A percentile compares a stretch with the other conserved stretches of the same genome.
These are phyloP conservation scores for Sungouiozyma ichnusensis DNA, from an alignment of 805 yeast species.

Conservation along the genomic window DNA sequence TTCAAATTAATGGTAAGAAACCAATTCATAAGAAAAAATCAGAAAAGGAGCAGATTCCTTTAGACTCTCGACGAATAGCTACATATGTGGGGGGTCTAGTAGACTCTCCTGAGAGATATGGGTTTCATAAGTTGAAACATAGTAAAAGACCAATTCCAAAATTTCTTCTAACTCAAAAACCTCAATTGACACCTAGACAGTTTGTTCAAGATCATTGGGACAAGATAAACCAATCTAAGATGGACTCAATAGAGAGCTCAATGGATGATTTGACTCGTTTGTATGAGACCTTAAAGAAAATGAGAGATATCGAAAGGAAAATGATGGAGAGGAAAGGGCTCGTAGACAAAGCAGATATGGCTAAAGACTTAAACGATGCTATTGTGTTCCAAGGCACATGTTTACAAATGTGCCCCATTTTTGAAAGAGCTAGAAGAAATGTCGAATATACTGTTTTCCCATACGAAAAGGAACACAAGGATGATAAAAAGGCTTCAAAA, in stretches of 20 bases:
- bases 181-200: slow-evolving; percentile 24
- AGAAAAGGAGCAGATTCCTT: slow-evolving; percentile 1
- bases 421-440: slow-evolving; percentile 80
- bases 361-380: slow-evolving; percentile 81
- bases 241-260: slow-evolving; percentile 41
- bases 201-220: slow-evolving; percentile 56
- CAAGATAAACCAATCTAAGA: slow-evolving; percentile 50
- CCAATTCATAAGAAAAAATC: no score
- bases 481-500: slow-evolving; percentile 46
- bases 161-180: slow-evolving; percentile 30
- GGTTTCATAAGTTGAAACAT: slow-evolving; percentile 14
- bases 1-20: not conserved
- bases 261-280: slow-evolving; percentile 56
- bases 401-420: slow-evolving; percentile 87
- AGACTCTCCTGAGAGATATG: slow-evolving; percentile 14
- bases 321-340: slow-evolving; percentile 72
- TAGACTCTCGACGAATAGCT: not conserved
- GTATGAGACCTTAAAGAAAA: slow-evolving; percentile 61
- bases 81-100: slow-evolving; percentile 18
- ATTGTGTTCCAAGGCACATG: slow-evolving; percentile 83
- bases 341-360: slow-evolving; percentile 78
- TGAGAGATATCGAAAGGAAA: slow-evolving; percentile 65
- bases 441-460: slow-evolving; percentile 77
- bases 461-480: slow-evolving; percentile 55
- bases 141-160: slow-evolving; percentile 26